A percentile compares a stretch with the other conserved stretches of the same genome.
Evolutionary conservation across 164 flowering plant genomes (phyloP).

Genomic region (Umbellularia californica): DNA sequence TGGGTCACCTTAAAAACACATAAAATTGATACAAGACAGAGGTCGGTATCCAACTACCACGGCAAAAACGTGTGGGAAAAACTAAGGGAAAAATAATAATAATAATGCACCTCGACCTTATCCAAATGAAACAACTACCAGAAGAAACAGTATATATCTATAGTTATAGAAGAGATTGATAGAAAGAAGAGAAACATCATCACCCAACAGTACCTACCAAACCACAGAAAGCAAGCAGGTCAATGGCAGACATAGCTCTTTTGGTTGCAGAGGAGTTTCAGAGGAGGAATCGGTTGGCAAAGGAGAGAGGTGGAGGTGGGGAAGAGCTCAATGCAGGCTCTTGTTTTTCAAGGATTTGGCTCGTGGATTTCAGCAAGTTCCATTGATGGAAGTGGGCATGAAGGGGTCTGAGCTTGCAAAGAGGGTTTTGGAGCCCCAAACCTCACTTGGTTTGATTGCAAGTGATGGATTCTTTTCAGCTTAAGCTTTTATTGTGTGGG

Average conservation of each 20-base stretch:
- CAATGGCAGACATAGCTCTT: conserved; percentile 70
- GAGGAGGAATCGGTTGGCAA: conserved; percentile 38
- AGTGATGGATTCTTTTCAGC: conserved; percentile 62
- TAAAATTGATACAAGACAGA: too few species aligned
- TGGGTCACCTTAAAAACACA: too few species aligned
- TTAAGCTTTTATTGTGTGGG: conserved; percentile 15
- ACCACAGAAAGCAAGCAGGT: too few species aligned
- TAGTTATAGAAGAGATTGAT: too few species aligned
- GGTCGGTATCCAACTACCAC: too few species aligned
- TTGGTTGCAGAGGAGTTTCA: conserved; percentile 76
- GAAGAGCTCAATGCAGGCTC: conserved; percentile 18
- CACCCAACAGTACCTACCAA: too few species aligned
- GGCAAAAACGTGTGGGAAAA: too few species aligned
- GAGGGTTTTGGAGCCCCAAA: conserved; percentile 35
- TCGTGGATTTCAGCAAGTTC: conserved; percentile 13
- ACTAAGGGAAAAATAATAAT: too few species aligned
- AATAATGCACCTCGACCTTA: too few species aligned
- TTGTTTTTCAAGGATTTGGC: conserved; percentile 13
- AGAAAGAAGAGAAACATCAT: too few species aligned
- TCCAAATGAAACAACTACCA: too few species aligned
- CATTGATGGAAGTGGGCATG: conserved; percentile 19
- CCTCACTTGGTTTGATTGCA: conserved; percentile 42
- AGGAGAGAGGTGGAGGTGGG: conserved; percentile 4
- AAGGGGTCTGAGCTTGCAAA: conserved; percentile 15
- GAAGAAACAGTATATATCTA: too few species aligned